phyloP scores from a whole-genome alignment of 2,329 filamentous ascomycete species.

The Orbilia javanica region DNA sequence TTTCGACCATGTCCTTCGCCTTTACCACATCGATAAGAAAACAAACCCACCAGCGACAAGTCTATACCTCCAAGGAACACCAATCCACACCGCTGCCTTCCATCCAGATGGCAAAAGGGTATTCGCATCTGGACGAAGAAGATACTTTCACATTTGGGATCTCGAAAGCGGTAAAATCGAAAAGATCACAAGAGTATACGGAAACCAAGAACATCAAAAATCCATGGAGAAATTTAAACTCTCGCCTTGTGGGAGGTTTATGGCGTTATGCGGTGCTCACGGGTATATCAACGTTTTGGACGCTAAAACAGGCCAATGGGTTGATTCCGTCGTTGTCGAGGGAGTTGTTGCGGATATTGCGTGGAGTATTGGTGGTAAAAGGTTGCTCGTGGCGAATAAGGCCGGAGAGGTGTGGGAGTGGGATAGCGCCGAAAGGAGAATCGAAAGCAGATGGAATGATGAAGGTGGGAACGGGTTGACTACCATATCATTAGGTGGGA shows the following conservation, averaged over 20 bases:
- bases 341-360: constrained; percentile 89
- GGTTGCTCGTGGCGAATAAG: constrained; percentile 84
- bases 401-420: constrained; percentile 93
- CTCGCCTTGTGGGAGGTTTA: constrained; percentile 85
- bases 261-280: constrained; percentile 83
- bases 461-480: constrained; percentile 90
- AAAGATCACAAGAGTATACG: constrained; percentile 81
- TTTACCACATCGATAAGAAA: constrained; percentile 87
- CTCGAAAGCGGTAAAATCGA: constrained; percentile 83
- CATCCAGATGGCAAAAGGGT: constrained; percentile 80
- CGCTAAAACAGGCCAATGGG: constrained; percentile 85
- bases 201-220: constrained; percentile 78
- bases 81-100: constrained; percentile 87
- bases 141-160: constrained; percentile 96
- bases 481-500: constrained; percentile 82
- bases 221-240: constrained; percentile 92
- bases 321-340: constrained; percentile 83
- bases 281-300: constrained; percentile 88
- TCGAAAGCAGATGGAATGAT: constrained; percentile 87
- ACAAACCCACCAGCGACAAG: constrained; percentile 85
- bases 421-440: constrained; percentile 76
- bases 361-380: constrained; percentile 81
- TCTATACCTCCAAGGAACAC: constrained; percentile 84
- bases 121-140: constrained; percentile 86
- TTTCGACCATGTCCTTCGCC: constrained; percentile 83